These are phyloP conservation scores for Apiotrichum laibachii DNA, from an alignment of 1,284 basidiomycete genomes.

Conservation along the genomic window DNA sequence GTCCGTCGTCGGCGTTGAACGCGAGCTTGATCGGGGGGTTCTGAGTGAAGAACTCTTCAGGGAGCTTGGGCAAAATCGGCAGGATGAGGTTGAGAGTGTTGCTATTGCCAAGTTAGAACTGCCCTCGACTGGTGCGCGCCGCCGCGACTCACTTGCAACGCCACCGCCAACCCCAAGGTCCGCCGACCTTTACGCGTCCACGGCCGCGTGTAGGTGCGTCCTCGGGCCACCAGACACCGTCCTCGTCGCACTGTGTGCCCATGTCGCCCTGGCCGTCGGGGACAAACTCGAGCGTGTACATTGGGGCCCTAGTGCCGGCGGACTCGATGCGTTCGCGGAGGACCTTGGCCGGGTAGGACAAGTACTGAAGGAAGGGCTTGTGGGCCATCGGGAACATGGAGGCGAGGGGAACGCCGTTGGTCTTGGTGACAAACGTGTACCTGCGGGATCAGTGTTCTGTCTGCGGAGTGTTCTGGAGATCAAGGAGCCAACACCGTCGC, in stretches of 20 bases:
- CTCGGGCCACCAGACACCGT: conserved; percentile 22
- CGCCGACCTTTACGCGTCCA: conserved; percentile 32
- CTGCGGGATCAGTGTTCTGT: conserved; percentile 18
- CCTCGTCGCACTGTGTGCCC: conserved; percentile 31
- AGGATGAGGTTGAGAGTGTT: conserved; percentile 39
- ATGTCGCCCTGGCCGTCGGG: conserved; percentile 39
- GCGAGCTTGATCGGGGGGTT: conserved; percentile 35
- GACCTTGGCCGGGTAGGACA: conserved; percentile 28
- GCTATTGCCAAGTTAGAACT: conserved; percentile 17
- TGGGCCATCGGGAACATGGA: conserved; percentile 37
- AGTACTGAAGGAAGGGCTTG: conserved; percentile 37
- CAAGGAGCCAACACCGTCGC: no score
- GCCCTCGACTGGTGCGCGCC: neutral
- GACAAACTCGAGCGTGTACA: conserved; percentile 38
- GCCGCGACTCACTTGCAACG: conserved; percentile 36
- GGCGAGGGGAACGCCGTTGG: conserved; percentile 22
- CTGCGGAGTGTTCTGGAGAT: neutral
- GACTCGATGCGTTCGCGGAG: conserved; percentile 31
- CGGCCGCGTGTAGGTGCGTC: conserved; percentile 28
- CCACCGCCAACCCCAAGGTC: conserved; percentile 30
- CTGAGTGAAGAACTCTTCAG: conserved; percentile 31
- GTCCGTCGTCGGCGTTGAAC: conserved; percentile 39
- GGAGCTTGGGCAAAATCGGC: conserved; percentile 35
- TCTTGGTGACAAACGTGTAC: conserved; percentile 35
- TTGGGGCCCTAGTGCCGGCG: conserved; percentile 10